Evolutionary conservation across 495 filamentous ascomycete genomes (phyloP), one percentile per base, ranked within the genome.

Genomic region (Rhizodiscina lignyota): DNA sequence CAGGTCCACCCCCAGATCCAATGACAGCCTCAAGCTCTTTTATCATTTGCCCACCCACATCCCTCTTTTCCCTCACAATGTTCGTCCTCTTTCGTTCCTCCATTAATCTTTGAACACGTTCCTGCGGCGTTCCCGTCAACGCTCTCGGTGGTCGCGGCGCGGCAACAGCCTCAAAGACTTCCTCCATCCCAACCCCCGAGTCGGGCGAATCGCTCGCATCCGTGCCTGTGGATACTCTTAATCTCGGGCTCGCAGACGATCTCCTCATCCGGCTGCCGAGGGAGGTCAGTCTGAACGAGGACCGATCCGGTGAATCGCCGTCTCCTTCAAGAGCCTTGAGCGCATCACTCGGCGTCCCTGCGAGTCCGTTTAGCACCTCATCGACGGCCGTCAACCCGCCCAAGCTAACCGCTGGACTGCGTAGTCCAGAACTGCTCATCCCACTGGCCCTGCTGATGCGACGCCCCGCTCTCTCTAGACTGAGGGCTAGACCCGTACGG

Each of bases 81-180:
- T 77, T 79, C 51, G 75, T 72, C 38, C 63, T 66, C 24, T 70
- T 73, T 33, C 86, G 68, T 21, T 94, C 87, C 54, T 92, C 85
- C 42, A 79, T 82, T 58, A 94, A 87, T 45, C 80, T 87, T 12
- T 68, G 64, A 38, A 96, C 73, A 18, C 89, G 72, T 54, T 97
- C 86, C 45, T 96, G 86, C 47, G 86, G 63, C 2, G 80, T 85
- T 28, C 94, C 51, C 18, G 70, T 68, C 32, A 27, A 27, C 8
- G 13, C 8, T 8, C 24, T 13, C 24, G 24, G 24, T 13, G 70
- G 77, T 33, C 81, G 69, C 11, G 86, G 82, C 34, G 82, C 55
- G 1, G 84, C 79, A 27, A 94, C 68, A 0, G 85, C 87, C 54
- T 97, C 89, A 40, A 87, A 93, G 4, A 97, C 69, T 48, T 94